These are phyloP conservation scores for Nepenthes alata DNA, from an alignment of 179 eudicot species.

Conservation along the genomic window DNA sequence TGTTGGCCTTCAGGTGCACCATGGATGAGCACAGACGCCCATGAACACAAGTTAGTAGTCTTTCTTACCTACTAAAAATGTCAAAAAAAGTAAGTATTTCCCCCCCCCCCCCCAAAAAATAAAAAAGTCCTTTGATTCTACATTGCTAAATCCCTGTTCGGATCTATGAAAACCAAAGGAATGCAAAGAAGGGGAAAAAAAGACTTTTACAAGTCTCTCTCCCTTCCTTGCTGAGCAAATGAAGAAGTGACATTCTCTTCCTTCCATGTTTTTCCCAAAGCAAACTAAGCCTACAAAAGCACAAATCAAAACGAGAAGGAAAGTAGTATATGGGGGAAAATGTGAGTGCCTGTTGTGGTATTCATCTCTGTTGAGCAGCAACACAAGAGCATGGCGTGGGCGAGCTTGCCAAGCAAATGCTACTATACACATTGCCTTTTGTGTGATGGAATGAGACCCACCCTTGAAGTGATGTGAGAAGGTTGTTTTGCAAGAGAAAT, in stretches of 20 bases:
- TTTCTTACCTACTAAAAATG: background rate
- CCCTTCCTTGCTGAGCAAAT: background rate
- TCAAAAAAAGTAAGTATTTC: no score
- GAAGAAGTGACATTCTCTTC: background rate
- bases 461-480: no score
- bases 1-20: conserved; percentile 36
- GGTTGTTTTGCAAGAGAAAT: no score
- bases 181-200: no score
- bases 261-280: no score
- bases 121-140: no score
- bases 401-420: conserved; percentile 70
- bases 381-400: conserved; percentile 59
- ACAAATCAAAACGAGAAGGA: background rate
- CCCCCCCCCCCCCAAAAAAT: no score
- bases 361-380: conserved; percentile 74
- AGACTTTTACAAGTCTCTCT: no score
- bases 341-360: conserved; percentile 53
- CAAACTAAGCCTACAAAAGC: background rate
- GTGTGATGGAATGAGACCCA: background rate
- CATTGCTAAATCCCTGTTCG: no score
- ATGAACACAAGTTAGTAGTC: background rate
- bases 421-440: conserved; percentile 48
- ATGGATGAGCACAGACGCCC: background rate
- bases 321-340: background rate
- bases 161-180: no score